A percentile compares a stretch with the other conserved stretches of the same genome.
Evolutionary conservation across 140 eudicot species (phyloP).

Genomic region (Oenanthe javanica): DNA sequence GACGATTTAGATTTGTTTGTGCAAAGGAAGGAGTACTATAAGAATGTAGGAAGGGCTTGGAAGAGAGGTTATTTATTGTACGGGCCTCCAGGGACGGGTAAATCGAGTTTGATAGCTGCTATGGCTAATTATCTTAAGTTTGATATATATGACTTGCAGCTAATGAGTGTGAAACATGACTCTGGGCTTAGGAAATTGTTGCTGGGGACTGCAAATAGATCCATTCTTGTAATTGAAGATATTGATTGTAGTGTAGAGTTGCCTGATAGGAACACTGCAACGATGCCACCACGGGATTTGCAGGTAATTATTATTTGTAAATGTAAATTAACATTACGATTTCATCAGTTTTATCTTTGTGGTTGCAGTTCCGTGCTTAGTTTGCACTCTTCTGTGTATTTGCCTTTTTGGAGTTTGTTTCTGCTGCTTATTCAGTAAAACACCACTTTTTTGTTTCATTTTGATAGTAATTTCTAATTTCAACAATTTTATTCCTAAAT

Average conservation of each 20-base stretch:
- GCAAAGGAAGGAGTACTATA: constrained; percentile 31
- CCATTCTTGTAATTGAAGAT: constrained; percentile 44
- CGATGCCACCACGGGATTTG: constrained; percentile 20
- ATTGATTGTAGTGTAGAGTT: constrained; percentile 45
- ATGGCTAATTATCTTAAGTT: constrained; percentile 44
- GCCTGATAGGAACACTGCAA: constrained; percentile 23
- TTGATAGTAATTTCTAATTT: no score
- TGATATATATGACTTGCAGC: constrained; percentile 42
- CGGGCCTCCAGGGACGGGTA: constrained; percentile 54
- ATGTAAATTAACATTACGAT: no score
- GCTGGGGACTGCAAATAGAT: constrained; percentile 33
- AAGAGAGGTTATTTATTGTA: constrained; percentile 40
- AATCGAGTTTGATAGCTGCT: constrained; percentile 49
- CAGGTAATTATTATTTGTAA: constrained; percentile 19
- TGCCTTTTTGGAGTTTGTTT: no score
- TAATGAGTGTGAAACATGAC: constrained; percentile 28
- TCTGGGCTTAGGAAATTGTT: constrained; percentile 37
- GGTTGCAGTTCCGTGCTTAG: no score
- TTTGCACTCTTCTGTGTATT: no score
- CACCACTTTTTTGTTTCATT: no score
- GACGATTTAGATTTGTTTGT: constrained; percentile 44
- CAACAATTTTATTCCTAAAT: neutral
- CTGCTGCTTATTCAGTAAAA: no score
- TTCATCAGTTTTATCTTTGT: no score
- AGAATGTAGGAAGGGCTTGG: constrained; percentile 49